Conservation (phyloP, 2,329 filamentous ascomycete genomes). For the Acephala macrosclerotiorum region DNA sequence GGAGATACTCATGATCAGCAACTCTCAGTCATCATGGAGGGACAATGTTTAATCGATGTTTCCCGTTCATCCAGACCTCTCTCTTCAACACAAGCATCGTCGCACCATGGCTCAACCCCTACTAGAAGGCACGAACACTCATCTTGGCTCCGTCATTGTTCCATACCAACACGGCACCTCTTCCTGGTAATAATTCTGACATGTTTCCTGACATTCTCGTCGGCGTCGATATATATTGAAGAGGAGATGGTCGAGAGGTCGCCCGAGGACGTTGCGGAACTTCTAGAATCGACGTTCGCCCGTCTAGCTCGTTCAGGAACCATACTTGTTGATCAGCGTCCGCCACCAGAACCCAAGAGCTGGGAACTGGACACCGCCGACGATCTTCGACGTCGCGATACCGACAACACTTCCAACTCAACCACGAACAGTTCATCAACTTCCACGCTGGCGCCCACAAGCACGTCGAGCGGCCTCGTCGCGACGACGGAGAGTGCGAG, state of each 20-base stretch:
- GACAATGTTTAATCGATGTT: neutral
- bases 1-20: slow-evolving; percentile 14
- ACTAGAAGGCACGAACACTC: slow-evolving; percentile 25
- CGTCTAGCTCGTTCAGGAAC: slow-evolving; percentile 41
- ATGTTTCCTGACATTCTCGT: slow-evolving; percentile 35
- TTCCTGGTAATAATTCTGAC: slow-evolving; percentile 34
- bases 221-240: slow-evolving; percentile 35
- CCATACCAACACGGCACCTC: slow-evolving; percentile 18
- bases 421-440: slow-evolving; percentile 19
- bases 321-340: slow-evolving; percentile 42
- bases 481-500: slow-evolving; percentile 40
- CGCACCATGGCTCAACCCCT: slow-evolving; percentile 32
- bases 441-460: slow-evolving; percentile 21
- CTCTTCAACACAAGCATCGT: slow-evolving; percentile 26
- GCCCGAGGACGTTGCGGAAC: slow-evolving; percentile 22
- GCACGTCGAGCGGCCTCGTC: slow-evolving; percentile 28
- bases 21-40: slow-evolving; percentile 21
- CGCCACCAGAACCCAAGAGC: slow-evolving; percentile 24
- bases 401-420: slow-evolving; percentile 6
- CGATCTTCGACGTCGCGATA: slow-evolving; percentile 31
- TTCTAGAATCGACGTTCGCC: slow-evolving; percentile 36
- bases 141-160: slow-evolving; percentile 26
- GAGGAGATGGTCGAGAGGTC: slow-evolving; percentile 39
- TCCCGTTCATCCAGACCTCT: slow-evolving; percentile 3
- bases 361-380: slow-evolving; percentile 16